phyloP scores from a whole-genome alignment of 1,284 basidiomycete species.

The Chondrostereum purpureum region DNA sequence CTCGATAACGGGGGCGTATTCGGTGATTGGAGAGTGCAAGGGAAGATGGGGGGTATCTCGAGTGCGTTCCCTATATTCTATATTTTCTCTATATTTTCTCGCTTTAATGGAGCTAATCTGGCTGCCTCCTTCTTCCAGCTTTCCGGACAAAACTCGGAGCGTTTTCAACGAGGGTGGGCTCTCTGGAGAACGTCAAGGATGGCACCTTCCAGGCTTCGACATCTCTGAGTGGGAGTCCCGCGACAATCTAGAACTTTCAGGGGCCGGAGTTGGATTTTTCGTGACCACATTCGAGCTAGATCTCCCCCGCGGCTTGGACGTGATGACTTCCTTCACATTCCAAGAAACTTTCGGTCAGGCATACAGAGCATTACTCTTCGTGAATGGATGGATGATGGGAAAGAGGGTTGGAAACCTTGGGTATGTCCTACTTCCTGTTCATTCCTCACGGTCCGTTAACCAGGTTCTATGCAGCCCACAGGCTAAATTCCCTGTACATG shows the following conservation, averaged over 20 bases:
- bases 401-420: conserved; percentile 67
- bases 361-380: conserved; percentile 67
- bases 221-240: conserved; percentile 51
- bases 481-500: conserved; percentile 68
- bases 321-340: conserved; percentile 63
- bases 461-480: conserved; percentile 45
- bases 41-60: conserved; percentile 44
- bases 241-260: conserved; percentile 43
- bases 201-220: conserved; percentile 75
- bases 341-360: conserved; percentile 42
- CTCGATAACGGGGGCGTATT: conserved; percentile 51
- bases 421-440: conserved; percentile 26
- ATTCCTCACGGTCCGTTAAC: background rate
- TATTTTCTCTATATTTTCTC: background rate
- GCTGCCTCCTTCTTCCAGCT: conserved; percentile 28
- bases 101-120: too few species aligned
- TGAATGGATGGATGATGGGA: conserved; percentile 84
- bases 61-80: too few species aligned
- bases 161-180: conserved; percentile 77
- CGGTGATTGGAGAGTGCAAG: conserved; percentile 73
- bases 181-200: conserved; percentile 70
- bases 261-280: conserved; percentile 73
- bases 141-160: conserved; percentile 47
- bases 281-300: conserved; percentile 61
- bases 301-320: conserved; percentile 52